Evolutionary conservation across 2,329 filamentous ascomycete genomes (phyloP).

Genomic region (Apiospora malaysiana): DNA sequence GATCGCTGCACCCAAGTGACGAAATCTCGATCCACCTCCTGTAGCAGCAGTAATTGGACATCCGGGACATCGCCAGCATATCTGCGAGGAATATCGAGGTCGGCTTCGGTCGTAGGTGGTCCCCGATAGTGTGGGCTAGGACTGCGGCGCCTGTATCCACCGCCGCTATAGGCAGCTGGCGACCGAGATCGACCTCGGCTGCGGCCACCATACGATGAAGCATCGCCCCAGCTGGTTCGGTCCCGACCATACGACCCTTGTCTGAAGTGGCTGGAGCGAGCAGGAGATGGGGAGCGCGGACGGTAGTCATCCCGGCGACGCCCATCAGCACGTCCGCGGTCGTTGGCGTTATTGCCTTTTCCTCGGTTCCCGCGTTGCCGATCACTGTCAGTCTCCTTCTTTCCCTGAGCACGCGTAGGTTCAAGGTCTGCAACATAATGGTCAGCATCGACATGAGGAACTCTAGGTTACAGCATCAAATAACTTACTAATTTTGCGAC

Average conservation of each 20-base stretch:
- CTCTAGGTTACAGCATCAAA: constrained; percentile 41
- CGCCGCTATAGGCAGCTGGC: constrained; percentile 56
- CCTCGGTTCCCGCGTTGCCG: constrained; percentile 55
- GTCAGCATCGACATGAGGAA: neutral
- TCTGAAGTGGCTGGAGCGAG: constrained; percentile 41
- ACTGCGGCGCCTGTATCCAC: constrained; percentile 70
- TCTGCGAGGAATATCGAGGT: constrained; percentile 75
- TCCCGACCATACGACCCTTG: constrained; percentile 44
- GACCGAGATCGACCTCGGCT: constrained; percentile 70
- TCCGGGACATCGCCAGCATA: constrained; percentile 81
- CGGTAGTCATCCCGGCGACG: constrained; percentile 37
- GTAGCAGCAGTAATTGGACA: constrained; percentile 83
- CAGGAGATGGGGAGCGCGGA: constrained; percentile 33
- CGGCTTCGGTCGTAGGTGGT: constrained; percentile 50
- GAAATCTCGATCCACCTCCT: constrained; percentile 80
- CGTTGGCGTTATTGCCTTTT: constrained; percentile 52
- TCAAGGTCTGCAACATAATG: constrained; percentile 71
- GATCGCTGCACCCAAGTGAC: constrained; percentile 80
- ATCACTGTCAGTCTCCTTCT: constrained; percentile 72
- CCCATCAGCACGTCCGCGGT: constrained; percentile 43
- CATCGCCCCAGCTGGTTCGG: constrained; percentile 39
- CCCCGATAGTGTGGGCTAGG: constrained; percentile 66
- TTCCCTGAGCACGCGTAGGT: constrained; percentile 86
- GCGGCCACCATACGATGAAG: constrained; percentile 37
- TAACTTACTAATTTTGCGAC: constrained; percentile 95